A percentile compares a stretch with the other conserved stretches of the same genome.
Evolutionary conservation across 2,329 filamentous ascomycete genomes (phyloP).

Genomic region (Pseudocercospora pini-densiflorae): DNA sequence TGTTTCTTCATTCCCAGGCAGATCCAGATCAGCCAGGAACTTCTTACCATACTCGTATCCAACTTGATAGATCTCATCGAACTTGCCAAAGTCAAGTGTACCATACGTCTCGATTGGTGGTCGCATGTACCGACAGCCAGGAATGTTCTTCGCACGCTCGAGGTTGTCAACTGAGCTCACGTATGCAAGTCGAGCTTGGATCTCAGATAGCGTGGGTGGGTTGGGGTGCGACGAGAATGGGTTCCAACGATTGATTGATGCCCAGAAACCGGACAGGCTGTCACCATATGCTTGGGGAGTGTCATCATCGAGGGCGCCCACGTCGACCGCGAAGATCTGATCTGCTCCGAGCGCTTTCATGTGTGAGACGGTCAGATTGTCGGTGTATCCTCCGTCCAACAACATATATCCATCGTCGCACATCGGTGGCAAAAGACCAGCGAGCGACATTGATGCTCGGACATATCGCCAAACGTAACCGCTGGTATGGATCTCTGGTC

Average conservation of each 20-base stretch:
- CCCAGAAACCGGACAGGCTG: conserved; percentile 93
- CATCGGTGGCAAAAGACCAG: conserved; percentile 86
- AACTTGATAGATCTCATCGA: conserved; percentile 92
- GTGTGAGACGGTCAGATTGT: conserved; percentile 94
- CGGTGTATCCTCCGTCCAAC: conserved; percentile 93
- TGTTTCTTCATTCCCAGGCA: conserved; percentile 62
- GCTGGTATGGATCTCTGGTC: conserved; percentile 89
- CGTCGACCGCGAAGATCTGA: conserved; percentile 93
- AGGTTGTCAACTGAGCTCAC: conserved; percentile 93
- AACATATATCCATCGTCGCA: conserved; percentile 98
- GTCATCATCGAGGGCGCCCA: conserved; percentile 89
- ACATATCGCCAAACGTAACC: conserved; percentile 99
- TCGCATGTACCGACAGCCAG: conserved; percentile 94
- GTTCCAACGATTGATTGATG: conserved; percentile 94
- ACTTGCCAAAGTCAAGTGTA: conserved; percentile 94
- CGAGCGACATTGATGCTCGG: conserved; percentile 93
- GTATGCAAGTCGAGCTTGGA: conserved; percentile 92
- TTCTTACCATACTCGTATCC: conserved; percentile 86
- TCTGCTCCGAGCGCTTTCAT: conserved; percentile 96
- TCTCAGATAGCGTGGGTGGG: conserved; percentile 91
- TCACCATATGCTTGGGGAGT: conserved; percentile 93
- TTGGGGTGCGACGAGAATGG: conserved; percentile 88
- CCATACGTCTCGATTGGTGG: conserved; percentile 93
- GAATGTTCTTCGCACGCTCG: conserved; percentile 87
- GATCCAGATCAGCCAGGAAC: conserved; percentile 73